A percentile compares a stretch with the other conserved stretches of the same genome.
phyloP scores from a whole-genome alignment of 164 flowering plant species.

The Akebia trifoliata region DNA sequence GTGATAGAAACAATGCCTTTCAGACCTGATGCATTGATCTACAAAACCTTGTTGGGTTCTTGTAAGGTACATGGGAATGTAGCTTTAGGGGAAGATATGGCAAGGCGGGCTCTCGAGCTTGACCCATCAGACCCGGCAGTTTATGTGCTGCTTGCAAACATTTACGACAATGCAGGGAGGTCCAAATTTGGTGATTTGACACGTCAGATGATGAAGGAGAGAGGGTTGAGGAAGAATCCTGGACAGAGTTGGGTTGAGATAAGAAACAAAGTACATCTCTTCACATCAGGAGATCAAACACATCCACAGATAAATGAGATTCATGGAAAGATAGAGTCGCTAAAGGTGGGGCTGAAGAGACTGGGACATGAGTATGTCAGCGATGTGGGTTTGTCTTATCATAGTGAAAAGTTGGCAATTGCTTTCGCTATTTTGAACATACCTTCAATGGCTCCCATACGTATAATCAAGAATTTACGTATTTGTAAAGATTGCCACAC shows the following conservation, averaged over 20 bases:
- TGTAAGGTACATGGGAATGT: conserved; percentile 44
- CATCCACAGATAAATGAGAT: conserved; percentile 33
- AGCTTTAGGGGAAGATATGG: conserved; percentile 51
- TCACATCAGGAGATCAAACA: conserved; percentile 32
- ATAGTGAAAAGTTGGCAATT: conserved; percentile 50
- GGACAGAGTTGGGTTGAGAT: conserved; percentile 46
- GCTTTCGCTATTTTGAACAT: conserved; percentile 42
- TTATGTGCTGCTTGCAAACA: conserved; percentile 45
- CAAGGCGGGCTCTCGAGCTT: conserved; percentile 37
- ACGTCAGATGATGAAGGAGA: conserved; percentile 36
- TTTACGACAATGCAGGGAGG: conserved; percentile 41
- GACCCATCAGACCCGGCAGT: conserved; percentile 47
- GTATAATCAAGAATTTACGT: conserved; percentile 36
- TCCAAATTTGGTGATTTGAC: conserved; percentile 30
- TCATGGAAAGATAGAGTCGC: conserved; percentile 24
- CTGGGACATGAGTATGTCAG: conserved; percentile 19
- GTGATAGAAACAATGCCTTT: conserved; percentile 45
- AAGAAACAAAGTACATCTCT: conserved; percentile 29
- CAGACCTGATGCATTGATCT: conserved; percentile 36
- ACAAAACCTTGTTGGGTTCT: conserved; percentile 43
- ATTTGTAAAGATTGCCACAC: conserved; percentile 46
- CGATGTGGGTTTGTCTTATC: conserved; percentile 21
- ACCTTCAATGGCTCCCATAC: conserved; percentile 33
- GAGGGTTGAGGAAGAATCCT: conserved; percentile 38
- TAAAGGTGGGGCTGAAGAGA: conserved; percentile 18